Evolutionary conservation across 2,329 filamentous ascomycete species (phyloP).

Genomic region (Mycocentrospora acerina): DNA sequence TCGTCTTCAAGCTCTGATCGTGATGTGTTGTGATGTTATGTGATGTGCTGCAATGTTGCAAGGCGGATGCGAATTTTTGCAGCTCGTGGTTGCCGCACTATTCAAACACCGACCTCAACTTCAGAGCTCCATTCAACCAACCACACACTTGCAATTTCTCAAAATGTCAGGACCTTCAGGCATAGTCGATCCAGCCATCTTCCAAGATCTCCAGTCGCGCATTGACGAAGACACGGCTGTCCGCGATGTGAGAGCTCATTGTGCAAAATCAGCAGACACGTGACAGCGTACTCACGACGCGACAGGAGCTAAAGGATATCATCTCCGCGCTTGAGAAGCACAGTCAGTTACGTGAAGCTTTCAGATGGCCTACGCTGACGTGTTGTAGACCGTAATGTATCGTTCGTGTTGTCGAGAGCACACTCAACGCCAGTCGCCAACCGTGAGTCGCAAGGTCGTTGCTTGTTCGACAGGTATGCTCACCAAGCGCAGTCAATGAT

Average conservation of each 20-base stretch:
- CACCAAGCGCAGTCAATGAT: conserved; percentile 58
- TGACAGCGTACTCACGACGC: conserved; percentile 32
- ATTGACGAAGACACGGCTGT: conserved; percentile 85
- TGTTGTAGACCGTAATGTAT: conserved; percentile 66
- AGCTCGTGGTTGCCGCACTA: too few species aligned
- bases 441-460: conserved; percentile 47
- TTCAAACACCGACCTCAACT: background rate
- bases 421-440: conserved; percentile 77
- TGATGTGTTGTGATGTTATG: too few species aligned
- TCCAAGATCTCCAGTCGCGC: conserved; percentile 81
- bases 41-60: too few species aligned
- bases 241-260: conserved; percentile 61
- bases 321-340: conserved; percentile 80
- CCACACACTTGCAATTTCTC: background rate
- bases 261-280: conserved; percentile 18
- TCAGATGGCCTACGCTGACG: conserved; percentile 8
- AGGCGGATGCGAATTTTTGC: too few species aligned
- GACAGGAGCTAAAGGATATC: conserved; percentile 72
- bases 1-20: too few species aligned
- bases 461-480: conserved; percentile 5
- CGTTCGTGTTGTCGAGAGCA: conserved; percentile 81
- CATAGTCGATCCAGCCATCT: conserved; percentile 80
- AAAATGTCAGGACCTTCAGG: conserved; percentile 39
- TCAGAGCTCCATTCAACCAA: conserved; percentile 2
- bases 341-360: conserved; percentile 42